phyloP scores from a whole-genome alignment of 306 rosid species.

The Ammopiptanthus mongolicus region DNA sequence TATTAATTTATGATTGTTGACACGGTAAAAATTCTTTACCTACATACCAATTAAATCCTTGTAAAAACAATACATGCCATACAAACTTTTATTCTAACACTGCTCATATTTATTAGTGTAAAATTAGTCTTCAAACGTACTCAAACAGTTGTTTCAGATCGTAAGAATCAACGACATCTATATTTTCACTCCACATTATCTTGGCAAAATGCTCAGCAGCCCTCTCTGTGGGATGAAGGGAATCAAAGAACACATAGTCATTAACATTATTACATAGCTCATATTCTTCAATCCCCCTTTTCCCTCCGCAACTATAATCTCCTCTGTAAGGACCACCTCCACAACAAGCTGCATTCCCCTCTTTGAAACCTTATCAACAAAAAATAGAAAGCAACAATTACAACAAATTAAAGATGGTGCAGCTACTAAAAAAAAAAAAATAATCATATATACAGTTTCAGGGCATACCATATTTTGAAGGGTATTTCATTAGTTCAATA shows the following conservation, averaged over 20 bases:
- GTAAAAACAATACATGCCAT: too few species aligned
- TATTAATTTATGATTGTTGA: too few species aligned
- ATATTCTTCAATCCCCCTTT: constrained; percentile 31
- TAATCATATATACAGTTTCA: not conserved
- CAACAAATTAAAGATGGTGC: not conserved
- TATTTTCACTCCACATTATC: constrained; percentile 34
- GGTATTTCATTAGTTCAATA: constrained; percentile 11
- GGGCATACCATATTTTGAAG: constrained; percentile 32
- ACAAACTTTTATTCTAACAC: too few species aligned
- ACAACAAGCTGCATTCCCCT: constrained; percentile 49
- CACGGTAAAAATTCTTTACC: too few species aligned
- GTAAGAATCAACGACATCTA: constrained; percentile 11
- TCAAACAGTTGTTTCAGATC: constrained; percentile 33
- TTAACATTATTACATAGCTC: constrained; percentile 32
- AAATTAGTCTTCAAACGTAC: not conserved
- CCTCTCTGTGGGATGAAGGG: constrained; percentile 38
- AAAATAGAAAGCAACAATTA: not conserved
- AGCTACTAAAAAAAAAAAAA: not conserved
- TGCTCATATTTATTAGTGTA: too few species aligned
- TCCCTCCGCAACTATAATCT: constrained; percentile 55
- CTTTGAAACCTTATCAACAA: constrained; percentile 35
- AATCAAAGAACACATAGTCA: constrained; percentile 47
- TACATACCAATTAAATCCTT: too few species aligned
- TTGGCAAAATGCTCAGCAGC: constrained; percentile 31
- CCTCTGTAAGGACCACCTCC: constrained; percentile 58